phyloP scores from a whole-genome alignment of 1,284 basidiomycete genomes.

The Apiotrichum sp. region DNA sequence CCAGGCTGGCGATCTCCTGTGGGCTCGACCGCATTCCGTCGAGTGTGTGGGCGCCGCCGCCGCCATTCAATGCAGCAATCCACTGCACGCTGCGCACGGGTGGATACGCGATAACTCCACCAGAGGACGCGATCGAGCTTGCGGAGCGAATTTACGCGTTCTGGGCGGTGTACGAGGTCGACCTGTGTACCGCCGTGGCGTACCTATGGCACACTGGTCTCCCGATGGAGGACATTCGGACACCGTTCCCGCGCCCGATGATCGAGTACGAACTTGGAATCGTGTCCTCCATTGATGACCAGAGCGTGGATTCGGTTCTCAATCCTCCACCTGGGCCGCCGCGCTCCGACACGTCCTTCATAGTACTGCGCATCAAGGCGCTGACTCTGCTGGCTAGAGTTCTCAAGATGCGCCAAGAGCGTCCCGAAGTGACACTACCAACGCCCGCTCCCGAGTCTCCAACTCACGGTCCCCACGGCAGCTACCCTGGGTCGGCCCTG shows the following conservation, averaged over 20 bases:
- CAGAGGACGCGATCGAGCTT: constrained; percentile 21
- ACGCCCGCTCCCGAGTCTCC: background rate
- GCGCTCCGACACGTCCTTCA: constrained; percentile 15
- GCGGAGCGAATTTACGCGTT: constrained; percentile 31
- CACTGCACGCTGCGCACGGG: constrained; percentile 21
- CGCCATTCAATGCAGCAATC: constrained; percentile 18
- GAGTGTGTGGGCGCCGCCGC: constrained; percentile 14
- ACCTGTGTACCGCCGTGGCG: constrained; percentile 28
- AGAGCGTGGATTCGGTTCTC: constrained; percentile 15
- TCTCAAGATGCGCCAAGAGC: constrained; percentile 17
- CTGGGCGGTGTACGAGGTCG: constrained; percentile 34
- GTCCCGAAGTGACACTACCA: constrained; percentile 11
- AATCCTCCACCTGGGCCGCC: constrained; percentile 2
- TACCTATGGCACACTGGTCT: constrained; percentile 32
- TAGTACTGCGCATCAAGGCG: constrained; percentile 22
- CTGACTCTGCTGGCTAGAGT: constrained; percentile 19
- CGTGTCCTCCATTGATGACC: constrained; percentile 21
- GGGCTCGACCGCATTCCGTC: constrained; percentile 25
- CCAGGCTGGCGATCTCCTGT: constrained; percentile 25
- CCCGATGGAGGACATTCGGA: constrained; percentile 24
- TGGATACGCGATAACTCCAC: constrained; percentile 17
- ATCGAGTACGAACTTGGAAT: constrained; percentile 24
- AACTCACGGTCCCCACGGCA: background rate
- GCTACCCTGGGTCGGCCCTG: constrained; percentile 14
- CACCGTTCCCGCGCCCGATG: constrained; percentile 30